These are phyloP conservation scores for Pichia sp. DNA, from an alignment of 1,139 yeast species.

Conservation along the genomic window DNA sequence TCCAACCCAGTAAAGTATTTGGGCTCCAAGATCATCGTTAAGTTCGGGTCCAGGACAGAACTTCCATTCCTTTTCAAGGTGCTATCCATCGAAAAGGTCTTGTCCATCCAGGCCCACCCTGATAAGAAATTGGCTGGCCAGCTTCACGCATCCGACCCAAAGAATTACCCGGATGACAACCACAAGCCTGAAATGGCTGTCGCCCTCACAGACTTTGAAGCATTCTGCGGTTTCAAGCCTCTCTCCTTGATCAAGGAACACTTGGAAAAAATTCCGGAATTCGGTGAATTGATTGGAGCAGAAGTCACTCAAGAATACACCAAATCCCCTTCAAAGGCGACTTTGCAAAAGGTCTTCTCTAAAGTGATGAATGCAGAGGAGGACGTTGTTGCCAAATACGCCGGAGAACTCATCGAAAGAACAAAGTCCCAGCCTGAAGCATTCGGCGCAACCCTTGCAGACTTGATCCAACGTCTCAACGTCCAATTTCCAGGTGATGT, in stretches of 20 bases:
- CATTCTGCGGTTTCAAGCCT: conserved; percentile 97
- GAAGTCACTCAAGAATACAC: conserved; percentile 50
- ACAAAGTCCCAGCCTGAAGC: conserved; percentile 49
- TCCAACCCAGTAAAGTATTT: conserved; percentile 56
- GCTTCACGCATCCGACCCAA: conserved; percentile 78
- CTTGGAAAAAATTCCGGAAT: conserved; percentile 69
- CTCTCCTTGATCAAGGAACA: conserved; percentile 67
- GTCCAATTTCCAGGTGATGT: conserved; percentile 89
- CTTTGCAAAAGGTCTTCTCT: conserved; percentile 71
- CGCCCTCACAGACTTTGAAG: conserved; percentile 93
- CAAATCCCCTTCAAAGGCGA: conserved; percentile 36
- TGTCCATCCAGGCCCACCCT: conserved; percentile 97
- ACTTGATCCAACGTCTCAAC: conserved; percentile 69
- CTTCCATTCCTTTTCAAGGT: conserved; percentile 93
- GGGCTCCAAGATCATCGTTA: conserved; percentile 52
- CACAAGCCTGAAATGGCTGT: conserved; percentile 99
- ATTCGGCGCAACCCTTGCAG: conserved; percentile 56
- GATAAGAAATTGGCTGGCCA: conserved; percentile 78
- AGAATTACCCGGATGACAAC: conserved; percentile 93
- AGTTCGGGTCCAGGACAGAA: conserved; percentile 67
- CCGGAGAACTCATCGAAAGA: conserved; percentile 58
- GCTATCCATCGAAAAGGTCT: conserved; percentile 83
- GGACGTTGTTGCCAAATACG: conserved; percentile 46
- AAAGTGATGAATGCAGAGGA: conserved; percentile 78
- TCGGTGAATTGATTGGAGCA: conserved; percentile 63